Conservation (phyloP, 2,329 filamentous ascomycete species). For the Chaetomiaceae sp. region DNA sequence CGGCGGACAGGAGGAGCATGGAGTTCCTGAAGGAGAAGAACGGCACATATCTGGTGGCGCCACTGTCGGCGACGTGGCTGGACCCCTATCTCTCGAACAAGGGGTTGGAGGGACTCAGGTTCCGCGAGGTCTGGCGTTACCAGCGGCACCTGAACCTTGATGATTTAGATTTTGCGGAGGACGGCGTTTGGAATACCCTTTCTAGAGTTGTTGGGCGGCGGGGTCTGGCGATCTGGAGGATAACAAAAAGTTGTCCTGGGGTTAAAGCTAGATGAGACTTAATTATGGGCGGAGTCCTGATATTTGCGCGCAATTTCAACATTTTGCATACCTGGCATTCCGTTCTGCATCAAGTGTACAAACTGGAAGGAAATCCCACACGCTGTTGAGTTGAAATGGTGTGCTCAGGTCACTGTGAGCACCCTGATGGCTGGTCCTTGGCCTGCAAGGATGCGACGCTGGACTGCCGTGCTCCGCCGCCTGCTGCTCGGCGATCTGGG, state of each 20-base stretch:
- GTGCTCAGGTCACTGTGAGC: background rate
- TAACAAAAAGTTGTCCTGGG: slow-evolving; percentile 54
- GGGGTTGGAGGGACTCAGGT: slow-evolving; percentile 53
- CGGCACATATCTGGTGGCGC: slow-evolving; percentile 67
- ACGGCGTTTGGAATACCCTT: slow-evolving; percentile 69
- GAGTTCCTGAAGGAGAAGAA: slow-evolving; percentile 57
- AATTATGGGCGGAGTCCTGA: slow-evolving; percentile 5
- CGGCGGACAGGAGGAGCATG: slow-evolving; percentile 49
- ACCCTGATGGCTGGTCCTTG: slow-evolving; percentile 13
- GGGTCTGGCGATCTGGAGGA: slow-evolving; percentile 58
- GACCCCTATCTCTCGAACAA: slow-evolving; percentile 59
- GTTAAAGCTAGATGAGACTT: slow-evolving; percentile 7
- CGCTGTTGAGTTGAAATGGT: too few species aligned
- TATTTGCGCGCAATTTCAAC: too few species aligned
- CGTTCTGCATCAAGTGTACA: too few species aligned
- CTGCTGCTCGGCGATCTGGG: slow-evolving; percentile 2
- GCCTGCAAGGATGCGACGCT: background rate
- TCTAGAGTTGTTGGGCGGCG: slow-evolving; percentile 60
- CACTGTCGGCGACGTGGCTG: slow-evolving; percentile 65
- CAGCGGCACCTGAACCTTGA: slow-evolving; percentile 68
- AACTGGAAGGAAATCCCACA: too few species aligned
- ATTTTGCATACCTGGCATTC: too few species aligned
- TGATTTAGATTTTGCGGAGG: slow-evolving; percentile 73
- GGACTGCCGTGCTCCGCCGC: background rate
- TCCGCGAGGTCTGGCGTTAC: slow-evolving; percentile 67